phyloP scores from a whole-genome alignment of 2,329 filamentous ascomycete species.

The Elsinoe ampelina region DNA sequence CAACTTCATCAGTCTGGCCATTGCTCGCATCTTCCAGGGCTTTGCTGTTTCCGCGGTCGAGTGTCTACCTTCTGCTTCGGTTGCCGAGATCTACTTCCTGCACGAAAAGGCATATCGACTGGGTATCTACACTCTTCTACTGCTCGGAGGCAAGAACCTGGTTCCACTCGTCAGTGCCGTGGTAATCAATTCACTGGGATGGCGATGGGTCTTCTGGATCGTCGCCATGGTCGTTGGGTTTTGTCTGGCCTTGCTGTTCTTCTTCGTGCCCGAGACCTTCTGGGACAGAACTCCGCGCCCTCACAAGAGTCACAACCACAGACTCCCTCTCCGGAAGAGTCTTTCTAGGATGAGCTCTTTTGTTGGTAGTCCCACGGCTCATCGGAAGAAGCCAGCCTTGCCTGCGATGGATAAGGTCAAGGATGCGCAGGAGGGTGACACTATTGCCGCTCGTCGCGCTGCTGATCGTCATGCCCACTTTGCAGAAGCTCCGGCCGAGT shows the following conservation, averaged over 20 bases:
- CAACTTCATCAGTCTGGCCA: slow-evolving; percentile 66
- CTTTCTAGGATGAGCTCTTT: slow-evolving; percentile 21
- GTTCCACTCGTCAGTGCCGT: slow-evolving; percentile 78
- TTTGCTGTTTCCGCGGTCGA: slow-evolving; percentile 84
- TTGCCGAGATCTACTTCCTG: slow-evolving; percentile 92
- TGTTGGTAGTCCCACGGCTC: slow-evolving; percentile 5
- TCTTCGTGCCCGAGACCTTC: slow-evolving; percentile 91
- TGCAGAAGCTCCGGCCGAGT: not conserved
- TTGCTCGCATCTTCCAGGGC: slow-evolving; percentile 80
- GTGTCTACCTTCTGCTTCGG: slow-evolving; percentile 83
- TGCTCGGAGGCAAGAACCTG: slow-evolving; percentile 80
- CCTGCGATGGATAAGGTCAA: not conserved
- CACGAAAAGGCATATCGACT: slow-evolving; percentile 89
- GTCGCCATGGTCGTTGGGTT: slow-evolving; percentile 71
- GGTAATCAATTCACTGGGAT: slow-evolving; percentile 66
- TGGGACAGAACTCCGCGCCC: slow-evolving; percentile 74
- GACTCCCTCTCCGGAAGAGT: slow-evolving; percentile 15
- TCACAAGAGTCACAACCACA: slow-evolving; percentile 30
- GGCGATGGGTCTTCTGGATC: slow-evolving; percentile 58
- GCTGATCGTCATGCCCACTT: slow-evolving; percentile 18
- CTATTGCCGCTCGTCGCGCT: not conserved
- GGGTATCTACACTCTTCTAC: slow-evolving; percentile 81
- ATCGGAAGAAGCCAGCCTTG: not conserved
- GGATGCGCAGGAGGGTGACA: slow-evolving; percentile 7
- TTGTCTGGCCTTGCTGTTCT: slow-evolving; percentile 62